A percentile compares a stretch with the other conserved stretches of the same genome.
Conservation (phyloP, 768 basidiomycete species). For the Phlebiopsis flavidoalba region DNA sequence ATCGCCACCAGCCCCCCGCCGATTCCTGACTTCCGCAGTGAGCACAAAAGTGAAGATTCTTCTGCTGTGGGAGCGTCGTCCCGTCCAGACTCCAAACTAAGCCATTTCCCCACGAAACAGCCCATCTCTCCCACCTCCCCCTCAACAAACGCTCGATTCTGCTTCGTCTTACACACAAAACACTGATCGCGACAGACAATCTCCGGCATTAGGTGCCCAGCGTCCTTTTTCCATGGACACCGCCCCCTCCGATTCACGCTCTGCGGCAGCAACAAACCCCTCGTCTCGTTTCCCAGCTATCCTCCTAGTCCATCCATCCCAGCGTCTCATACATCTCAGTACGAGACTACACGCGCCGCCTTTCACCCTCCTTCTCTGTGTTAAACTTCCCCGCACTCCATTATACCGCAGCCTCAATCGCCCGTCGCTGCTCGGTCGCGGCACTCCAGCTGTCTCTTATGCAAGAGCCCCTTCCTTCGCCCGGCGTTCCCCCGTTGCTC, state of each 20-base stretch:
- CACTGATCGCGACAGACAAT: background rate
- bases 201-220: background rate
- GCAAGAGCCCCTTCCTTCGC: background rate
- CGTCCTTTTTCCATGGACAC: background rate
- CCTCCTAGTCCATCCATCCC: background rate
- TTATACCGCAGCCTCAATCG: constrained; percentile 14
- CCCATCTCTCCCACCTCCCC: background rate
- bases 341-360: background rate
- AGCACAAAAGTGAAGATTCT: constrained; percentile 31
- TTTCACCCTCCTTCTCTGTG: constrained; percentile 12
- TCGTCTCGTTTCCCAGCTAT: background rate
- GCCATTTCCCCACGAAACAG: constrained; percentile 14
- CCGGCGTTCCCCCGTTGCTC: background rate
- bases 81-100: constrained; percentile 36
- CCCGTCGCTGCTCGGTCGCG: background rate
- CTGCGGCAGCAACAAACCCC: background rate
- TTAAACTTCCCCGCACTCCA: constrained; percentile 38
- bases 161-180: background rate
- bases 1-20: background rate
- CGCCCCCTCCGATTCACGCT: background rate
- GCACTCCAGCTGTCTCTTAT: constrained; percentile 2
- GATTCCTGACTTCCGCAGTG: background rate
- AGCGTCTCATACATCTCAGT: background rate
- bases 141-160: background rate
- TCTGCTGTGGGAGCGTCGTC: constrained; percentile 23